Evolutionary conservation across 805 yeast genomes (phyloP).

Genomic region (Clavispora carvajalis): DNA sequence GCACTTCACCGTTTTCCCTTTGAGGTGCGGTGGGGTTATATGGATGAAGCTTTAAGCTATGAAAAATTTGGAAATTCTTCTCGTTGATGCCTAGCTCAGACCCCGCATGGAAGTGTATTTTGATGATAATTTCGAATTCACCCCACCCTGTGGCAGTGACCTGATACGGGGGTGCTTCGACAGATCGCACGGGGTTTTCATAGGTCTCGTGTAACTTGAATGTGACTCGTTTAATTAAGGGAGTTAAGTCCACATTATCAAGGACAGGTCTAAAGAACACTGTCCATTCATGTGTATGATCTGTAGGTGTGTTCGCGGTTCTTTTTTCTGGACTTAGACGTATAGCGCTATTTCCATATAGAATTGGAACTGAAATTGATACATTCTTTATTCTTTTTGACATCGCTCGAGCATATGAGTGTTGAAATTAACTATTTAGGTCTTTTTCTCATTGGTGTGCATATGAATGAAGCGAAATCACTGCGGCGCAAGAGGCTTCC

Average conservation of each 20-base stretch:
- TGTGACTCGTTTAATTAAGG: constrained; percentile 81
- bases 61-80: constrained; percentile 79
- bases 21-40: constrained; percentile 46
- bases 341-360: constrained; percentile 76
- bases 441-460: not conserved
- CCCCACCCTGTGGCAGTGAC: constrained; percentile 99
- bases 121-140: constrained; percentile 88
- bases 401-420: constrained; percentile 5
- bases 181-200: constrained; percentile 74
- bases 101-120: constrained; percentile 80
- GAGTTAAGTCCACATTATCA: constrained; percentile 69
- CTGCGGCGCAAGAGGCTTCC: constrained; percentile 50
- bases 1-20: constrained; percentile 38
- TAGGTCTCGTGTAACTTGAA: constrained; percentile 96
- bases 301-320: constrained; percentile 62
- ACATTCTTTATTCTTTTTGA: constrained; percentile 23
- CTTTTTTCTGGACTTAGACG: constrained; percentile 49
- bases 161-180: constrained; percentile 89
- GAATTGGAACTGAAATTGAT: constrained; percentile 70
- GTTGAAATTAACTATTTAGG: no score
- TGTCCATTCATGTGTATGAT: constrained; percentile 96
- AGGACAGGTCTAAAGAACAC: constrained; percentile 76
- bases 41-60: constrained; percentile 88
- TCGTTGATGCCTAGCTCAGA: constrained; percentile 62
- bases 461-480: constrained; percentile 11